Percentiles rank a stretch among this genome's conserved stretches.
Evolutionary conservation across 495 filamentous ascomycete species (phyloP).

Genomic region (Aspergillus sclerotiicarbonarius): DNA sequence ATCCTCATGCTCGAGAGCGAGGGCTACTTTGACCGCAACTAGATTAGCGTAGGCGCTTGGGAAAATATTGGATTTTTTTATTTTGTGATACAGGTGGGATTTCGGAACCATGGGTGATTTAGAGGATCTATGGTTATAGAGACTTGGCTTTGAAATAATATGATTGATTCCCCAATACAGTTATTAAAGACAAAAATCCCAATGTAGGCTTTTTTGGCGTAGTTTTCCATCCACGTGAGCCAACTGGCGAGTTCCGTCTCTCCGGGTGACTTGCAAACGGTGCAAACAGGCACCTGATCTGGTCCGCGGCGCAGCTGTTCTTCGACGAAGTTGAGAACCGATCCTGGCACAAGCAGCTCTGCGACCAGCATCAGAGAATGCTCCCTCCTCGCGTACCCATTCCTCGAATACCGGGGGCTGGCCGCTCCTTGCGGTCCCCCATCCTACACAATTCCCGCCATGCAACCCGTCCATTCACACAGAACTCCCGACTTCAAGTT

Average conservation of each 20-base stretch:
- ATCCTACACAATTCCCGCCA: constrained; percentile 2
- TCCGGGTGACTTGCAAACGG: not conserved
- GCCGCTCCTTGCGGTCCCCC: constrained; percentile 16
- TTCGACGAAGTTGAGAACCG: not conserved
- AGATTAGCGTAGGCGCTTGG: constrained; percentile 16
- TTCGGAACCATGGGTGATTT: constrained; percentile 11
- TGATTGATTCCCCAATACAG: constrained; percentile 12
- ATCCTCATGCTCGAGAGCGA: constrained; percentile 85
- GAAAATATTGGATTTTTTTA: constrained; percentile 16
- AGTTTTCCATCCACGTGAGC: not conserved
- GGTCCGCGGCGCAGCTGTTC: not conserved
- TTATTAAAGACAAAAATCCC: not conserved
- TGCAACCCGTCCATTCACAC: constrained; percentile 44
- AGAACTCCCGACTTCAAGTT: constrained; percentile 46
- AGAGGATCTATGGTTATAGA: constrained; percentile 18
- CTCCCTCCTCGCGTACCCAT: constrained; percentile 18
- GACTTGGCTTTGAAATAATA: constrained; percentile 2
- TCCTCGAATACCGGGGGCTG: constrained; percentile 32
- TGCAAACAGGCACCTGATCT: constrained; percentile 13
- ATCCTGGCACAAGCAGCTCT: not conserved
- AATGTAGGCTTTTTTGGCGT: not conserved
- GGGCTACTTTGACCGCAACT: constrained; percentile 60
- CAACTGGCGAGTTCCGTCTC: not conserved
- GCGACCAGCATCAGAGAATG: constrained; percentile 17
- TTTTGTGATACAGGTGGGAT: constrained; percentile 21